Base-by-base conservation (phyloP, 768 basidiomycete species). In the Suillus cothurnatus region DNA sequence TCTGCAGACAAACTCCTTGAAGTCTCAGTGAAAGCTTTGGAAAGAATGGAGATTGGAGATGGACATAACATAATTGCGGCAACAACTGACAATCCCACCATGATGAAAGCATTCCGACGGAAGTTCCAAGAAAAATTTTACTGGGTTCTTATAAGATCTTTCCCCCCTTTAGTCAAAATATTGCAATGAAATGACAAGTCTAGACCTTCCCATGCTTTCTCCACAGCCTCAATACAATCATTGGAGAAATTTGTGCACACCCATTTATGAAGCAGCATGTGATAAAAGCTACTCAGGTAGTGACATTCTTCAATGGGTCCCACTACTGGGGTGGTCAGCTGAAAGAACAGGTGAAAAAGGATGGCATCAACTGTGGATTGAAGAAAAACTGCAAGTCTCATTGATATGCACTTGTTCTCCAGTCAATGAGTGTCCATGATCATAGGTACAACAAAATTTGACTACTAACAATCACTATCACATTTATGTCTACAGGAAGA, bases 261-360 rank as follows among this genome's bases (percentile, higher is more conserved):
- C 71, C 71, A 6, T 28, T 26, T 12, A 71, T 71, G 39, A 77
- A 76, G 53, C 14, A n/a, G 23, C 23, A 49, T 43, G 41, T 43
- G 41, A 43, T 19, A 43, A 43, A 43, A 43, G 41, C 41, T 19
- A 43, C 41, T 43, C 6, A 6, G 8, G 74, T 77, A 47, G 74
- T 77, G 9, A 61, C 71, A 12, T 78, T 77, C 67, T 77, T 78
- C 70, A 72, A 75, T 60, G 36, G 63, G 7, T 78, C 74, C 4
- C 76, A 78, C 52, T 76, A 75, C 64, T 78, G 77, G 75, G 73
- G 77, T 23, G 75, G 74, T 32, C 77, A 78, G 67, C 64, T 77
- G 3, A 49, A 67, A 23, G n/a, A 55, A 6, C 59, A 64, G 8
- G 76, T 72, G 3, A 63, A 39, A 47, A 45, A 65, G 21, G 63